Evolutionary conservation across 768 basidiomycete species (phyloP).

Genomic region (Suillus ampliporus): DNA sequence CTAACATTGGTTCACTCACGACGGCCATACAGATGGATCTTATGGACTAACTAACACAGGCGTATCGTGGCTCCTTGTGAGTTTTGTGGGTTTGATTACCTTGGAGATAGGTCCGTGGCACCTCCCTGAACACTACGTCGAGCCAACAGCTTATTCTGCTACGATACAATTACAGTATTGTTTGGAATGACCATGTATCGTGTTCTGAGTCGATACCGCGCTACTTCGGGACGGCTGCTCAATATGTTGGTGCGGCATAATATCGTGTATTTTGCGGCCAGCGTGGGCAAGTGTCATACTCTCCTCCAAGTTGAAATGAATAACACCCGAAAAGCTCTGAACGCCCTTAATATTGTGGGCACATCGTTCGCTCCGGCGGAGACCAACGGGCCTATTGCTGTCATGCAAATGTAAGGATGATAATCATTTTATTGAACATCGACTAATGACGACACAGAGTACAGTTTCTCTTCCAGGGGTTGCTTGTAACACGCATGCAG

Average conservation of each 20-base stretch:
- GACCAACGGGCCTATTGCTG: not conserved
- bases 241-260: not conserved
- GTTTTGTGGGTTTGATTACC: not conserved
- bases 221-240: not conserved
- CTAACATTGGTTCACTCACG: not conserved
- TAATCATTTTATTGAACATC: not conserved
- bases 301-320: not conserved
- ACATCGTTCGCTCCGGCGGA: not conserved
- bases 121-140: too few species aligned
- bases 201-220: not conserved
- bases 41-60: not conserved
- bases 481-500: slow-evolving; percentile 5
- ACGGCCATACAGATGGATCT: not conserved
- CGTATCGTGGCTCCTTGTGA: not conserved
- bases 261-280: slow-evolving; percentile 1
- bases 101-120: not conserved
- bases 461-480: not conserved
- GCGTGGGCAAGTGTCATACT: slow-evolving; percentile 1
- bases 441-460: not conserved
- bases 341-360: not conserved
- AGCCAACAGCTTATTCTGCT: not conserved
- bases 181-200: slow-evolving; percentile 3
- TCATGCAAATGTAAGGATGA: slow-evolving; percentile 1
- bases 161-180: not conserved
- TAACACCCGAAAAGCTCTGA: not conserved